Percentiles rank a stretch among this genome's conserved stretches.
phyloP scores from a whole-genome alignment of 2,329 filamentous ascomycete genomes.

The Beauveria varroae region DNA sequence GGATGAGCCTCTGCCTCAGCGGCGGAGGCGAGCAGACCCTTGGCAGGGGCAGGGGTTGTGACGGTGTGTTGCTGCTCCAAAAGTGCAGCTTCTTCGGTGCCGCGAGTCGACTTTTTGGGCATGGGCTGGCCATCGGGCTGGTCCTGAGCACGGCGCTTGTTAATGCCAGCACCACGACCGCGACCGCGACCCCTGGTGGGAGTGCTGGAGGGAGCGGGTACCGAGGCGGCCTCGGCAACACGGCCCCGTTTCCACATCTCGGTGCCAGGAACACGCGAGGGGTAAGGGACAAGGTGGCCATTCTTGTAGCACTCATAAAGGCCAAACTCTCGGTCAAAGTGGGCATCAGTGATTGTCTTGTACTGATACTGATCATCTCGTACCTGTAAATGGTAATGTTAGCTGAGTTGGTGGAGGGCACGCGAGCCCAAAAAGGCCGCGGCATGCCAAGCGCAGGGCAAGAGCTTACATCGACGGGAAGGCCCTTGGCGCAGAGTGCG shows the following conservation, averaged over 20 bases:
- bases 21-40: slow-evolving; percentile 32
- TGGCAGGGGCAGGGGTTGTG: slow-evolving; percentile 26
- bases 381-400: slow-evolving; percentile 23
- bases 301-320: slow-evolving; percentile 34
- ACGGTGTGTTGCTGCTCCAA: slow-evolving; percentile 18
- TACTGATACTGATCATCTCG: slow-evolving; percentile 38
- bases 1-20: slow-evolving; percentile 28
- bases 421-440: slow-evolving; percentile 12
- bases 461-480: slow-evolving; percentile 44
- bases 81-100: slow-evolving; percentile 22
- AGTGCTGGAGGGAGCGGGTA: slow-evolving; percentile 19
- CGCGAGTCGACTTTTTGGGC: slow-evolving; percentile 38
- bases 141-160: slow-evolving; percentile 45
- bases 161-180: slow-evolving; percentile 22
- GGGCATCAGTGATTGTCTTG: slow-evolving; percentile 36
- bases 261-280: slow-evolving; percentile 35
- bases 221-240: slow-evolving; percentile 30
- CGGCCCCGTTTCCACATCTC: slow-evolving; percentile 32
- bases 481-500: slow-evolving; percentile 32
- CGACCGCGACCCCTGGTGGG: slow-evolving; percentile 25
- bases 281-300: slow-evolving; percentile 37
- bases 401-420: neutral
- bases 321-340: slow-evolving; percentile 35
- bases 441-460: slow-evolving; percentile 10
- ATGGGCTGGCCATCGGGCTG: slow-evolving; percentile 42